These are phyloP conservation scores for Xylariaceae sp. DNA, from an alignment of 2,329 filamentous ascomycete species.

Conservation along the genomic window DNA sequence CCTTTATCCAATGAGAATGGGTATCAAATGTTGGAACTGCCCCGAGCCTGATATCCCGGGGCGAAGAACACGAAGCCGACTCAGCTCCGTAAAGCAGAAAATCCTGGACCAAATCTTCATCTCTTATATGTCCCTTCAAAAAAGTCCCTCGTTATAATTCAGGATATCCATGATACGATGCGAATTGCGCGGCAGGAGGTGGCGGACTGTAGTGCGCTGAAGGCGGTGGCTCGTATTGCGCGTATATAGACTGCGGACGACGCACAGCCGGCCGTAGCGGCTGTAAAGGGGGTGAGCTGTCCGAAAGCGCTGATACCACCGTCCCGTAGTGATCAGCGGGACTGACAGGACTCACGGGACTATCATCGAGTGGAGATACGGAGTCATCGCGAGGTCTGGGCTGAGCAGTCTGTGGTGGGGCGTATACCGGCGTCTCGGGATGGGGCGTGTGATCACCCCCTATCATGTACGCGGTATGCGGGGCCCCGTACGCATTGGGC, in stretches of 20 bases:
- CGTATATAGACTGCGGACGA: conserved; percentile 24
- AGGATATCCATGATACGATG: conserved; percentile 27
- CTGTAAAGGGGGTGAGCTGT: conserved; percentile 20
- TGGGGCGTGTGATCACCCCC: conserved; percentile 9
- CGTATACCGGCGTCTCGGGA: conserved; percentile 15
- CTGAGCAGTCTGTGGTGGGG: conserved; percentile 4
- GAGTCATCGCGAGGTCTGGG: conserved; percentile 14
- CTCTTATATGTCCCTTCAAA: not conserved
- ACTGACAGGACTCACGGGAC: conserved; percentile 20
- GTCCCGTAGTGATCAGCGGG: conserved; percentile 22
- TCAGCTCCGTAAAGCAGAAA: not conserved
- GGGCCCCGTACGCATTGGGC: conserved; percentile 13
- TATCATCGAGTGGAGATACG: conserved; percentile 22
- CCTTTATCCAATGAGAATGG: conserved; percentile 10
- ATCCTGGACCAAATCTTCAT: not conserved
- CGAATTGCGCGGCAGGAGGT: conserved; percentile 26
- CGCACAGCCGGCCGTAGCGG: conserved; percentile 16
- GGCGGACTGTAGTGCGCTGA: conserved; percentile 22
- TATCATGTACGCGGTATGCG: conserved; percentile 10
- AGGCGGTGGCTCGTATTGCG: conserved; percentile 27
- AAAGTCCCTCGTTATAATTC: conserved; percentile 10
- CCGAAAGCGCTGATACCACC: conserved; percentile 24
- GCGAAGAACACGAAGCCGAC: conserved; percentile 1
- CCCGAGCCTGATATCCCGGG: conserved; percentile 14
- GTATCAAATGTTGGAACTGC: conserved; percentile 18